Conservation (phyloP, 257 asterid genomes). For the Ilex aquifolium region DNA sequence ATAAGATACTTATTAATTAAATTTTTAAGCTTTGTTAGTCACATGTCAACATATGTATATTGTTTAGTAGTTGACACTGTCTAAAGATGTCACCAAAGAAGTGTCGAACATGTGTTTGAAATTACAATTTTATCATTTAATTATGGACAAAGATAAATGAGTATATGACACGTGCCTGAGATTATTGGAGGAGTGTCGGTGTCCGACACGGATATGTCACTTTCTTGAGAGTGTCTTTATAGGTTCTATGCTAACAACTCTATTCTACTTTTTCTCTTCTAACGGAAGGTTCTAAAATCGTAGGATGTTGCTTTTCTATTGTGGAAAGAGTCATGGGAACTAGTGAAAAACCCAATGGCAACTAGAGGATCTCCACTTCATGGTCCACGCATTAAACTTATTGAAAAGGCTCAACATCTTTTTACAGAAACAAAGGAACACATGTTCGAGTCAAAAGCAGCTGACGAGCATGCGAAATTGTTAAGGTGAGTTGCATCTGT, state of each 20-base stretch:
- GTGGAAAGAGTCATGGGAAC: slow-evolving; percentile 96
- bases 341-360: slow-evolving; percentile 71
- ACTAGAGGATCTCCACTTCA: slow-evolving; percentile 77
- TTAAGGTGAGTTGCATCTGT: slow-evolving; percentile 43
- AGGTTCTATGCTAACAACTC: not conserved
- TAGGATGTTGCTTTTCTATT: slow-evolving; percentile 81
- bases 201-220: too few species aligned
- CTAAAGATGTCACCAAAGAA: too few species aligned
- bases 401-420: slow-evolving; percentile 78
- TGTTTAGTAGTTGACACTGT: too few species aligned
- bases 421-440: slow-evolving; percentile 79
- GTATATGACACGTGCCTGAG: too few species aligned
- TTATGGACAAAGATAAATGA: too few species aligned
- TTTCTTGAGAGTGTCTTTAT: too few species aligned
- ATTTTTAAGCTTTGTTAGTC: too few species aligned
- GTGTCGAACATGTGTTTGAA: too few species aligned
- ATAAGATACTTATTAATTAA: too few species aligned
- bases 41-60: too few species aligned
- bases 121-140: too few species aligned
- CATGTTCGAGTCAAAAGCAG: slow-evolving; percentile 86
- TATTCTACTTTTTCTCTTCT: slow-evolving; percentile 12
- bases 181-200: too few species aligned
- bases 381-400: slow-evolving; percentile 74
- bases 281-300: slow-evolving; percentile 11
- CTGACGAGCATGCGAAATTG: slow-evolving; percentile 97